Percentiles rank a stretch among this genome's conserved stretches.
These are phyloP conservation scores for Diplodia mutila DNA, from an alignment of 2,329 filamentous ascomycete genomes.

Conservation along the genomic window DNA sequence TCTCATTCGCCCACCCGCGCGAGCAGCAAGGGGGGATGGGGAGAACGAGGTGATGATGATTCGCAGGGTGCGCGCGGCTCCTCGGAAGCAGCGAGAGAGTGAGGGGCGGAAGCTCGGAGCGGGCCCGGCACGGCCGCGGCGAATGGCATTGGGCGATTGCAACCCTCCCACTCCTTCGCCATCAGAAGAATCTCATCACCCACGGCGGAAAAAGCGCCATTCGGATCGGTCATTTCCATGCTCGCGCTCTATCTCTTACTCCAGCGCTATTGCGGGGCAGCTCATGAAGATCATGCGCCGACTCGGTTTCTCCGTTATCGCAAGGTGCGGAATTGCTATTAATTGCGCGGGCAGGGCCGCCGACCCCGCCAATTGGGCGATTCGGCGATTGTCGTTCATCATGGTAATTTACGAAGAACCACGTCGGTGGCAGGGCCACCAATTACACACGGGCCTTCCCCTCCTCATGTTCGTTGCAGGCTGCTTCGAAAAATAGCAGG, in stretches of 20 bases:
- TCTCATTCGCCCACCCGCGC: not conserved
- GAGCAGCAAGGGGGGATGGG: constrained; percentile 5
- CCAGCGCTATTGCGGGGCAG: constrained; percentile 1
- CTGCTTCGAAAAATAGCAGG: constrained; percentile 16
- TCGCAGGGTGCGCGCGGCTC: constrained; percentile 11
- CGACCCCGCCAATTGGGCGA: constrained; percentile 16
- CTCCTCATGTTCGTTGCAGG: not conserved
- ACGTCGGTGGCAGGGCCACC: constrained; percentile 12
- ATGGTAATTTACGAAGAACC: not conserved
- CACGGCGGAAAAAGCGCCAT: not conserved
- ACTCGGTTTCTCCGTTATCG: constrained; percentile 9
- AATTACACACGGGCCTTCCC: constrained; percentile 11
- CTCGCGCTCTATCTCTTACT: constrained; percentile 3
- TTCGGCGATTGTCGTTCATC: not conserved
- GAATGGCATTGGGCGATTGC: not conserved
- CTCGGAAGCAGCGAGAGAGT: not conserved
- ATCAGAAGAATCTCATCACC: not conserved
- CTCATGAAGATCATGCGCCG: constrained; percentile 14
- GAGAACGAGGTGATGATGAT: constrained; percentile 5
- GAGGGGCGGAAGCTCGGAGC: constrained; percentile 7
- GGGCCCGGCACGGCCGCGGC: not conserved
- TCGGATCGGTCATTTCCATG: constrained; percentile 2
- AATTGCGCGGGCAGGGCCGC: constrained; percentile 4
- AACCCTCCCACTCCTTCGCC: not conserved
- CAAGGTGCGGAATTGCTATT: constrained; percentile 7